Conservation (phyloP, 768 basidiomycete species). For the Psilocybe cyanescens region DNA sequence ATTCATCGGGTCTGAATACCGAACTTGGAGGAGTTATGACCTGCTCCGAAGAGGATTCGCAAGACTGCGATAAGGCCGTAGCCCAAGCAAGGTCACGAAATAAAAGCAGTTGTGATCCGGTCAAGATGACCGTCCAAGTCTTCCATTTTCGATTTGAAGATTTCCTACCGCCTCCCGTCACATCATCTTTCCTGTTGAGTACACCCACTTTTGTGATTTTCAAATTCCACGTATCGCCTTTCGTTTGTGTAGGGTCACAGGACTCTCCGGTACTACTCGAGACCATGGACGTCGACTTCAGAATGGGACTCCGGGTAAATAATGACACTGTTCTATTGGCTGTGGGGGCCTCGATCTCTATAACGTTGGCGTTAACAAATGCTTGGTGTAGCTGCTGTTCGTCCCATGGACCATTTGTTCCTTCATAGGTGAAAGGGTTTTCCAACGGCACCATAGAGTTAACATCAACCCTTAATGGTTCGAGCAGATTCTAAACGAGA, state of each 20-base stretch:
- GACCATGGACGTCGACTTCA: conserved; percentile 11
- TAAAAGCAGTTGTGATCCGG: conserved; percentile 89
- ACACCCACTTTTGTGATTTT: conserved; percentile 82
- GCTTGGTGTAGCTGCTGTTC: conserved; percentile 64
- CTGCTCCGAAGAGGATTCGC: conserved; percentile 24
- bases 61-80: conserved; percentile 45
- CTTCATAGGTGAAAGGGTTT: conserved; percentile 72
- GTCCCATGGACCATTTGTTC: conserved; percentile 68
- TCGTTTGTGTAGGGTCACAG: conserved; percentile 21
- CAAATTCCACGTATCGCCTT: conserved; percentile 38
- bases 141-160: conserved; percentile 85
- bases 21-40: conserved; percentile 29
- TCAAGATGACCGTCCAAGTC: conserved; percentile 82
- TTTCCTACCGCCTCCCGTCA: conserved; percentile 76
- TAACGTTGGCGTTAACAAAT: conserved; percentile 61
- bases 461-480: conserved; percentile 71
- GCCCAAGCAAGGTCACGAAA: conserved; percentile 77
- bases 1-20: conserved; percentile 80
- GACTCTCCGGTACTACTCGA: conserved; percentile 2
- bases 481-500: conserved; percentile 67
- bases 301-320: conserved; percentile 41
- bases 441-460: conserved; percentile 56
- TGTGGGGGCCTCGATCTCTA: conserved; percentile 57
- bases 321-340: conserved; percentile 36
- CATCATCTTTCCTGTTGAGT: conserved; percentile 82